A percentile compares a stretch with the other conserved stretches of the same genome.
Conservation (phyloP, 2,329 filamentous ascomycete genomes). For the Phialophora chinensis region DNA sequence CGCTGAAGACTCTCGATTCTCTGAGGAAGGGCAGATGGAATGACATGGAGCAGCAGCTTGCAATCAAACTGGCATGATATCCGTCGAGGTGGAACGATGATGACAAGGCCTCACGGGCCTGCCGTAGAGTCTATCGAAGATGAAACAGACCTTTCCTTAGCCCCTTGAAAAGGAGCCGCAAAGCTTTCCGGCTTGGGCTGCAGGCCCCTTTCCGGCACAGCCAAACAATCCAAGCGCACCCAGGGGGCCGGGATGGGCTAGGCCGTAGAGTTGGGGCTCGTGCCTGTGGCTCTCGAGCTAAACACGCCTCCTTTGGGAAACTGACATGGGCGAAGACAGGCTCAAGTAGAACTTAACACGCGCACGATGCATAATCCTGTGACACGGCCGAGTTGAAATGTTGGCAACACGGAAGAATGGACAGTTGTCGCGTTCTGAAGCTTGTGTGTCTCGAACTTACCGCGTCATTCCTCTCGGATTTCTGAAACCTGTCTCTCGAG, state of each 20-base stretch:
- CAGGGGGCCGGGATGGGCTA: conserved; percentile 5
- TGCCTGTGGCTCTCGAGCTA: neutral
- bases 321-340: neutral
- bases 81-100: neutral
- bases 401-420: neutral
- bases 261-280: neutral
- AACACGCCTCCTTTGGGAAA: neutral
- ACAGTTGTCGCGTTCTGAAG: conserved; percentile 3
- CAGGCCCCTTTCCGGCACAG: conserved; percentile 16
- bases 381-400: neutral
- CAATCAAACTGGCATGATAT: neutral
- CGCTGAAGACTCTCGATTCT: conserved; percentile 73
- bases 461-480: neutral
- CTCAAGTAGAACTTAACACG: neutral
- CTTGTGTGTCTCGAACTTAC: neutral
- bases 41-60: conserved; percentile 62
- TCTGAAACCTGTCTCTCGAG: conserved; percentile 1
- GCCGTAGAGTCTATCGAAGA: neutral
- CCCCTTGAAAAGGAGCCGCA: conserved; percentile 10
- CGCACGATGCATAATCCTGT: conserved; percentile 2
- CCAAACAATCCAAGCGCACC: conserved; percentile 8
- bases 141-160: neutral
- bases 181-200: neutral
- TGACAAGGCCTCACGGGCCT: conserved; percentile 6
- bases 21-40: conserved; percentile 76